Evolutionary conservation across 345 rosid genomes (phyloP), one percentile per base, ranked within the genome.

Genomic region (Euphorbia lathyris): DNA sequence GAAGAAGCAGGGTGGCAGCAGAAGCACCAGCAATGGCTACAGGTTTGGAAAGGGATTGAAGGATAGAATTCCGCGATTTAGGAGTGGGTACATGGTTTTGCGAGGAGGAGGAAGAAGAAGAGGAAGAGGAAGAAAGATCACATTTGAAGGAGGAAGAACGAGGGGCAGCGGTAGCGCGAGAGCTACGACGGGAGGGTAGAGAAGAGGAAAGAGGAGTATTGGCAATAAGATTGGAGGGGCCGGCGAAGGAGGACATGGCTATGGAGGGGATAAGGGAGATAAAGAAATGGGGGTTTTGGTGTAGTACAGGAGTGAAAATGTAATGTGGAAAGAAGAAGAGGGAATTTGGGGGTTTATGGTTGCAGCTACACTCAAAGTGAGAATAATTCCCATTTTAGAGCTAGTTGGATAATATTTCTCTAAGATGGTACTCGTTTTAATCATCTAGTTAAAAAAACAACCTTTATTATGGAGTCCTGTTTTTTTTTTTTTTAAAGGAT

Each of bases 1-100:
- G 85, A 77, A 87, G 69, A 47, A 91, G 77, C 47, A 93, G 74
- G 66, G 85, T 67, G 9, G 87, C 86, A 9, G 87, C 89, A 12
- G 90, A 78, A 0, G 86, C 77, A 3, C 74, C 66, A 45, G 90
- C 85, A 42, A 84, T 19, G 0, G 84, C 76, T 0, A 86, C 74
- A 50, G 91, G 83, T 36, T 81, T 85, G 1, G 82, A 50, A 20
- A 88, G 69, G 58, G 82, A 66, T 66, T 73, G 82, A 3, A 85
- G 79, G 67, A 82, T 70, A 47, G 52, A 42, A 30, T 59, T 72
- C 3, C 17, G 51, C 10, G 19, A 30, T 25, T 63, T 66, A 40
- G 47, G 11, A 19, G 9, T 50, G 50, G 71, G 36, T 51, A 58
- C 65, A 58, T 71, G 74, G 72, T 74, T 74, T 38, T 50, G 70